A percentile compares a stretch with the other conserved stretches of the same genome.
phyloP scores from a whole-genome alignment of 768 basidiomycete species.

The Mycena amicta region DNA sequence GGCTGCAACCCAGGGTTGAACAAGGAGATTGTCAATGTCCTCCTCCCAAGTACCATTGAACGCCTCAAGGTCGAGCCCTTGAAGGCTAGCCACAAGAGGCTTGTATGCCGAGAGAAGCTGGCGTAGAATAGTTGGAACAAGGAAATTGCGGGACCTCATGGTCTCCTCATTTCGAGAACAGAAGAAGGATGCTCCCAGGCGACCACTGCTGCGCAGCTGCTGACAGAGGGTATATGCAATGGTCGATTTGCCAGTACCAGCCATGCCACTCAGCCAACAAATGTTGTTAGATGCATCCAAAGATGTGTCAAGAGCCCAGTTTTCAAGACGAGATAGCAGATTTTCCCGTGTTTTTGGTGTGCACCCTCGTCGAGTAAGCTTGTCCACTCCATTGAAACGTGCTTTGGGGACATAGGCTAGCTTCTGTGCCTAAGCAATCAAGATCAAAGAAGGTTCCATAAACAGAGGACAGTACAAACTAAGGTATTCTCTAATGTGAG shows the following conservation, averaged over 20 bases:
- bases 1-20: constrained; percentile 3
- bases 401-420: constrained; percentile 2
- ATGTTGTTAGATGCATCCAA: constrained; percentile 1
- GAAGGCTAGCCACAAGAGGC: not conserved
- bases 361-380: constrained; percentile 1
- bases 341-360: constrained; percentile 1
- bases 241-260: constrained; percentile 27
- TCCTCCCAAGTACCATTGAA: not conserved
- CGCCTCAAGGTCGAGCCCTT: not conserved
- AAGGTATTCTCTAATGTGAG: not conserved
- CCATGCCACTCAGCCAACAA: constrained; percentile 28
- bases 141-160: not conserved
- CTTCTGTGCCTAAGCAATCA: not conserved
- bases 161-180: constrained; percentile 7
- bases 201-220: not conserved
- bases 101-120: not conserved
- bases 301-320: constrained; percentile 15
- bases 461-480: not conserved
- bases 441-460: not conserved
- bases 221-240: constrained; percentile 17
- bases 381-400: not conserved
- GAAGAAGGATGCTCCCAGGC: constrained; percentile 5
- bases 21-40: not conserved
- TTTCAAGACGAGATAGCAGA: constrained; percentile 13
- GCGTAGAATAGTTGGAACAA: constrained; percentile 3